Base-by-base conservation (phyloP, 768 basidiomycete genomes). In the Gloeostereum incarnatum region DNA sequence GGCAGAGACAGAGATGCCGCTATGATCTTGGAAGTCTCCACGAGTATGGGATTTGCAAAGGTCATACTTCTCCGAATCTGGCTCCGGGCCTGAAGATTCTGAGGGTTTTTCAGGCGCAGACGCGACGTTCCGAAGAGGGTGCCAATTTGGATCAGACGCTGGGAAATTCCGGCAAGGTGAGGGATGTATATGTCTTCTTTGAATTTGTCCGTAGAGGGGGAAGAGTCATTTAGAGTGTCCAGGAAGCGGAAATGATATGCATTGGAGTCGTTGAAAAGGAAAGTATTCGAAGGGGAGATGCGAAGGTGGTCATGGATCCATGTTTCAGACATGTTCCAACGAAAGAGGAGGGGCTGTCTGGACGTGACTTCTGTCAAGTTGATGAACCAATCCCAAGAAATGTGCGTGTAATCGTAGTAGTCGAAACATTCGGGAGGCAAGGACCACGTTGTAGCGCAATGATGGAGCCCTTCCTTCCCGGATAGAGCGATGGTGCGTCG, bases 51-150 rank as follows among this genome's bases (percentile, higher is more conserved):
- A 45, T 81, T 77, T 14, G 56, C 48, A 50, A 79, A 71, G 6
- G 63, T 57, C 81, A 89, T 86, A 29, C 51, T 53, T 40, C 59
- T 56, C 11, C 83, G 71, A 35, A 81, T 61, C 13, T 56, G 47
- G 5, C 59, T 52, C 2, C 77, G 73, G 19, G 75, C 48, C 10
- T 49, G 53, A 35, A 61, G 50, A 45, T 75, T 68, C 10, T 49
- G 48, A 6, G 49, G 46, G 20, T 61, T 48, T 16, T 58, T 63
- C 0, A 86, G 62, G 17, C 69, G 66, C 2, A 89, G 59, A 6
- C 88, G 71, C 2, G 77, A 76, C 1, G 83, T 79, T 4, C 84
- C 85, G 57, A 89, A 89, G 1, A 89, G 66, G 0, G 79, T 78
- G 6, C 87, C 87, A 10, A 90, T 50, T 40, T 81, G 75, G 11